Base-by-base conservation (phyloP, 441 rosid species). In the Populus hybrid region DNA sequence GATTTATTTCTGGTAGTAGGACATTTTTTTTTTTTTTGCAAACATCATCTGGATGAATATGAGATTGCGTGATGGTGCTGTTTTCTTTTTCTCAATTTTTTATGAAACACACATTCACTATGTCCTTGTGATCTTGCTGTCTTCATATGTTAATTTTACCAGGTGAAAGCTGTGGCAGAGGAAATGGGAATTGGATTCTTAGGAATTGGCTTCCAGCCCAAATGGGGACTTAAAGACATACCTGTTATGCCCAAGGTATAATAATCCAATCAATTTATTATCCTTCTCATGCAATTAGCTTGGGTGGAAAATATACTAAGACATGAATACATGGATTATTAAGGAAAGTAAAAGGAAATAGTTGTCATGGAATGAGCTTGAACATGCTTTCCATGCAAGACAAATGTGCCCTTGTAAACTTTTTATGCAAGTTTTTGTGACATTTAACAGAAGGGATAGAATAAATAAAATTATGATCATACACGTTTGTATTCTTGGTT, bases 181-280 rank as follows among this genome's bases (percentile, higher is more conserved):
- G 99, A 97, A 85, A 89, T 97, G 97, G 99, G 98, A 79, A 97
- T 92, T 76, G 98, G 99, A 76, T 97, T 97, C 85, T 85, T 97
- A 75, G 99, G 99, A 80, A 91, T 93, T 61, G 99, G 99, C 38
- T 94, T 94, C 88, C 98, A 94, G 88, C 98, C 99, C 59, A 97
- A 92, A 80, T 92, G 94, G 97, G 90, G 89, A 74, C 79, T 90
- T 57, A 89, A 87, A 77, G 98, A 94, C 77, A 94, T 94, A 82
- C 99, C 98, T 65, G 71, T 97, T 78, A 97, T 97, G 99, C 99
- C 99, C 21, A 97, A 97, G 97, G 99, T 97, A 81, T 70, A 63
- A 21, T 21, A 10, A 63, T 63, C 10, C 6, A 63, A 23, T 63
- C 66, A 63, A 10, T 23, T 23, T 42, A 40, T 64, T 40, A 11